Evolutionary conservation across 1,284 basidiomycete species (phyloP).

Genomic region (Ganoderma resinaceum): DNA sequence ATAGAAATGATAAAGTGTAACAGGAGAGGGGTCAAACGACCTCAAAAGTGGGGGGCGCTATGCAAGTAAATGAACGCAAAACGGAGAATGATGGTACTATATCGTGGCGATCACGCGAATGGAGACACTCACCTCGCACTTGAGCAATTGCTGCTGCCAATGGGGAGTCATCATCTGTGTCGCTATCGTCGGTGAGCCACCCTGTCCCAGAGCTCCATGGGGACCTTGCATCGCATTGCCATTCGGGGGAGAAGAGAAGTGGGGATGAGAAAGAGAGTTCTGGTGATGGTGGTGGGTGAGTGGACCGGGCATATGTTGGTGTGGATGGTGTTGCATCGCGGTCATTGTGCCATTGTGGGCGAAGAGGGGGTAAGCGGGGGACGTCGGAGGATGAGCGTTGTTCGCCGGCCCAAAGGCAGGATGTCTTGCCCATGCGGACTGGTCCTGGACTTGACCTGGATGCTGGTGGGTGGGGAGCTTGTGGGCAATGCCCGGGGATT

Average conservation of each 20-base stretch:
- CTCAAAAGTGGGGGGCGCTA: not conserved
- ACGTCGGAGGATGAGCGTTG: conserved; percentile 67
- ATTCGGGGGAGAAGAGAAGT: conserved; percentile 74
- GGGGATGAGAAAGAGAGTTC: conserved; percentile 66
- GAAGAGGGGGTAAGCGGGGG: conserved; percentile 76
- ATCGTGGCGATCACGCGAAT: conserved; percentile 4
- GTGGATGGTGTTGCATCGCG: conserved; percentile 64
- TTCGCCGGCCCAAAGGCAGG: conserved; percentile 67
- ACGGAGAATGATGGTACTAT: conserved; percentile 10
- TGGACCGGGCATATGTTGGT: conserved; percentile 50
- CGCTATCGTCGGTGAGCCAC: conserved; percentile 62
- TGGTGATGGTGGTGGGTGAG: conserved; percentile 73
- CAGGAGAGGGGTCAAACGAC: not conserved
- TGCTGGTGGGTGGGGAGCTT: conserved; percentile 66
- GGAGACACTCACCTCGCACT: conserved; percentile 71
- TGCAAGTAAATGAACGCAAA: conserved; percentile 13
- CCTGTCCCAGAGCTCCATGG: conserved; percentile 60
- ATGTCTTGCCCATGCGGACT: conserved; percentile 69
- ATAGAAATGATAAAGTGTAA: not conserved
- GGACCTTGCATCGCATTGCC: conserved; percentile 54
- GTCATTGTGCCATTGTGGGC: conserved; percentile 60
- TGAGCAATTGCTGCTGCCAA: conserved; percentile 83
- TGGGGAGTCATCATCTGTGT: conserved; percentile 73
- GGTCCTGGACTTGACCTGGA: conserved; percentile 57
- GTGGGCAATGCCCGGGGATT: conserved; percentile 78